Evolutionary conservation across 108 stramenopile genomes (phyloP).

Genomic region (Fragilaria radians): DNA sequence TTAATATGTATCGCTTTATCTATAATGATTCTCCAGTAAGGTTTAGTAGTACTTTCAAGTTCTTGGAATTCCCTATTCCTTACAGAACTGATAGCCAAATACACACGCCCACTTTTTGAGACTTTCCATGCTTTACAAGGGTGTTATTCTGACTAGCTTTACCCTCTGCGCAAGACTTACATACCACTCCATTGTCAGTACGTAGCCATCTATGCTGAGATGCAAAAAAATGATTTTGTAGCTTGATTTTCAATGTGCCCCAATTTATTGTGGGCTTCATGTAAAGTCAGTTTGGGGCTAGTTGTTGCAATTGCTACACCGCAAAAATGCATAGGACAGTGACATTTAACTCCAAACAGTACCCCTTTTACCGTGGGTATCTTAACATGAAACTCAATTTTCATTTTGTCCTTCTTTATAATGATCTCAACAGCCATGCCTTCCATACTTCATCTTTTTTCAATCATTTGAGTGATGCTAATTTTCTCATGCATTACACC

Average conservation of each 20-base stretch:
- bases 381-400: conserved; percentile 25
- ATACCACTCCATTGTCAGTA: conserved; percentile 13
- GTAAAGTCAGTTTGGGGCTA: too few species aligned
- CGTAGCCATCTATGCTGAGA: conserved; percentile 11
- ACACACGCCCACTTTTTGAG: conserved; percentile 7
- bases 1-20: conserved; percentile 9
- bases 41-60: conserved; percentile 3
- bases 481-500: too few species aligned
- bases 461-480: conserved; percentile 9
- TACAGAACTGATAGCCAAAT: too few species aligned
- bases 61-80: too few species aligned
- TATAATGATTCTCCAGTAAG: too few species aligned
- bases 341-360: conserved; percentile 13
- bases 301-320: too few species aligned
- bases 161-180: conserved; percentile 11
- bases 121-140: conserved; percentile 3
- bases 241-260: conserved; percentile 17
- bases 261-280: conserved; percentile 12
- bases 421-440: conserved; percentile 16
- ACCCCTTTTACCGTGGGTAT: conserved; percentile 14
- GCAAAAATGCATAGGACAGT: conserved; percentile 1
- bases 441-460: conserved; percentile 19
- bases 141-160: conserved; percentile 27
- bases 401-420: conserved; percentile 10
- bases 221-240: conserved; percentile 6